A percentile compares a stretch with the other conserved stretches of the same genome.
These are phyloP conservation scores for Candida broadrunensis DNA, from an alignment of 805 yeast species.

Conservation along the genomic window DNA sequence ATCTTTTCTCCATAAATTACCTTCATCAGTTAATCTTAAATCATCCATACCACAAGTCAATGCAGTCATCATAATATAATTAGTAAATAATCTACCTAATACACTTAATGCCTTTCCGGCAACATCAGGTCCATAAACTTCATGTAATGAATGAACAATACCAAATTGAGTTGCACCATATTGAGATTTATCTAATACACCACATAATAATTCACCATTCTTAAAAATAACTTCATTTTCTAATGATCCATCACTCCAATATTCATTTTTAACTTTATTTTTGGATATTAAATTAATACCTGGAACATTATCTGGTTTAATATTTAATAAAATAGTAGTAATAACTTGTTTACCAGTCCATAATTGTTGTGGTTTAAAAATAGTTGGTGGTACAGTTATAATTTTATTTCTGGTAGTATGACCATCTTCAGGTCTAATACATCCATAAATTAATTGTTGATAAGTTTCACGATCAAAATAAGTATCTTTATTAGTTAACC, in stretches of 20 bases:
- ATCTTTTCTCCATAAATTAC: constrained; percentile 84
- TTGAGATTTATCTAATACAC: constrained; percentile 96
- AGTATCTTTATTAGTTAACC: constrained; percentile 92
- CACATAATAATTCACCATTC: constrained; percentile 85
- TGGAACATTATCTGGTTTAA: constrained; percentile 83
- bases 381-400: constrained; percentile 83
- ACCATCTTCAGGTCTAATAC: constrained; percentile 96
- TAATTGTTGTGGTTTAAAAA: constrained; percentile 79
- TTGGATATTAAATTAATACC: constrained; percentile 82
- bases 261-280: constrained; percentile 89
- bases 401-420: constrained; percentile 71
- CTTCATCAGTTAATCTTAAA: constrained; percentile 84
- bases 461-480: constrained; percentile 88
- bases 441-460: constrained; percentile 90
- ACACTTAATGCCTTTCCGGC: constrained; percentile 91
- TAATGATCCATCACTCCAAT: constrained; percentile 83
- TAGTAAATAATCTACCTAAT: constrained; percentile 93
- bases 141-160: constrained; percentile 93
- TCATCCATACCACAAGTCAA: constrained; percentile 99
- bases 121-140: constrained; percentile 85
- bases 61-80: constrained; percentile 86
- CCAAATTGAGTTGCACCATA: constrained; percentile 98
- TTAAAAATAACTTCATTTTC: constrained; percentile 86
- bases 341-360: constrained; percentile 99
- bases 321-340: constrained; percentile 84